Conservation (phyloP, 371 early-diverging fungal species). For the Sporodiniella umbellata region DNA sequence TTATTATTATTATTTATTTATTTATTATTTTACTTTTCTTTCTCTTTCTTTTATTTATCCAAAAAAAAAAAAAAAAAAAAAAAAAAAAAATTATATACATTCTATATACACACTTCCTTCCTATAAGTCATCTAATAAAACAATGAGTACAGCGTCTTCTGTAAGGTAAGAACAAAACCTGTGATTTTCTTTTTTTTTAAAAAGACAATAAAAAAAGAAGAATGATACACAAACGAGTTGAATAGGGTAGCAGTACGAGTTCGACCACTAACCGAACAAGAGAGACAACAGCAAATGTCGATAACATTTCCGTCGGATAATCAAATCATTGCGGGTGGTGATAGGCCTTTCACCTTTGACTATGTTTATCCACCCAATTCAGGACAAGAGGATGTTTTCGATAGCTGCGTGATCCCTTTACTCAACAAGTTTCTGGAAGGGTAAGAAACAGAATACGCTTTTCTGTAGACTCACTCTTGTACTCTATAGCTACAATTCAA, state of each 20-base stretch:
- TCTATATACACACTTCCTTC: no score
- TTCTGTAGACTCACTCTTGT: no score
- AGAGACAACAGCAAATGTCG: conserved; percentile 60
- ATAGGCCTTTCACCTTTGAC: conserved; percentile 84
- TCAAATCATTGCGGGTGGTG: conserved; percentile 55
- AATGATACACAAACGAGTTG: not conserved
- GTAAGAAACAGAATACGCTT: conserved; percentile 53
- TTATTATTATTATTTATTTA: no score
- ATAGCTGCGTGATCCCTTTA: conserved; percentile 64
- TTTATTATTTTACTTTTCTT: no score
- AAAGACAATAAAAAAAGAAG: not conserved
- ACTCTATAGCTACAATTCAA: conserved; percentile 69
- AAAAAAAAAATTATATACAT: no score
- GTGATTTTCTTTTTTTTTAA: no score
- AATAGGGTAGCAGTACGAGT: conserved; percentile 73
- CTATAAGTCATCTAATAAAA: no score
- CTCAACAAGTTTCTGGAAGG: conserved; percentile 86
- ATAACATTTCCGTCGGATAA: conserved; percentile 56
- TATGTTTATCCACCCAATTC: conserved; percentile 75
- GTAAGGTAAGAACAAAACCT: no score
- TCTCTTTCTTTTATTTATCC: no score
- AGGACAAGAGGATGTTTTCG: conserved; percentile 70
- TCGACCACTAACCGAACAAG: conserved; percentile 74
- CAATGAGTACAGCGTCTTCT: no score
- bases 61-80: not conserved